Conservation (phyloP, 129 eudicot genomes). For the Ambrosia artemisiifolia region DNA sequence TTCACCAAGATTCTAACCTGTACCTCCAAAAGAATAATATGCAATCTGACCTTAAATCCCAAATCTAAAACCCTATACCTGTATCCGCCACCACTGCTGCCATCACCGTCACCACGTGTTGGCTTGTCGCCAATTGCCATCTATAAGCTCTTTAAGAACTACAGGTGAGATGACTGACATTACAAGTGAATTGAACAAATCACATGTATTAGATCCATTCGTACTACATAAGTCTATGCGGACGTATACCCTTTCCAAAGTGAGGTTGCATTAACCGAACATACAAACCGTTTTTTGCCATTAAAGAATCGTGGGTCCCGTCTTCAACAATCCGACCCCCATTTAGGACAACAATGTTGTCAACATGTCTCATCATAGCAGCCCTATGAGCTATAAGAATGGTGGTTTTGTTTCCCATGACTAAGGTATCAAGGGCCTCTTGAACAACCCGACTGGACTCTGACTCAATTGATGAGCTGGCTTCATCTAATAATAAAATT, state of each 20-base stretch:
- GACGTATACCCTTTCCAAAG: constrained; percentile 80
- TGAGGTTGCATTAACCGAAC: constrained; percentile 96
- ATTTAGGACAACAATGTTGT: constrained; percentile 87
- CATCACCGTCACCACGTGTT: constrained; percentile 33
- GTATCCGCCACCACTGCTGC: constrained; percentile 15
- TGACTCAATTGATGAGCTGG: constrained; percentile 90
- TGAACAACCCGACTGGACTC: constrained; percentile 97
- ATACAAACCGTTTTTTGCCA: constrained; percentile 79
- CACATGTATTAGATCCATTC: constrained; percentile 13
- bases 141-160: constrained; percentile 16
- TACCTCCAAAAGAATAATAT: constrained; percentile 68
- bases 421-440: constrained; percentile 92
- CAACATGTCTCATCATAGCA: constrained; percentile 97
- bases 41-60: constrained; percentile 33
- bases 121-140: no score
- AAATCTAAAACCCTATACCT: constrained; percentile 25
- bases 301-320: constrained; percentile 74
- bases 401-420: constrained; percentile 97
- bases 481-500: constrained; percentile 83
- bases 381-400: constrained; percentile 93
- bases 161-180: constrained; percentile 16
- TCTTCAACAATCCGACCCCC: constrained; percentile 94
- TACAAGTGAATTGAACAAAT: not conserved
- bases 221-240: constrained; percentile 62
- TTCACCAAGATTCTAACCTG: constrained; percentile 33